Base-by-base conservation (phyloP, 345 rosid species). In the Euclidium syriacum region DNA sequence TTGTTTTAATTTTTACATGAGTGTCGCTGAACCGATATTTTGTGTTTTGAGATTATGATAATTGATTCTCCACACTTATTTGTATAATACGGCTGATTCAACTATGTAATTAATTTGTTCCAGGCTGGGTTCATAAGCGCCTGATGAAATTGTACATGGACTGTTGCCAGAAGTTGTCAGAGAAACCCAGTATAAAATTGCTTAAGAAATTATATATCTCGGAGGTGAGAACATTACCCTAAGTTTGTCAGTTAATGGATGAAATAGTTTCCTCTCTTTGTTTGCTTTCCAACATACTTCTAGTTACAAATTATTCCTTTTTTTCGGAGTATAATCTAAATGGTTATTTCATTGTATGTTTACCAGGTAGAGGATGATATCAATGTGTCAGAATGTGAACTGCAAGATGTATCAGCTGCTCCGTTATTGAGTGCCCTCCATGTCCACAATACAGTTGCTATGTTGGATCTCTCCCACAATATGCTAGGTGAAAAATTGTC, bases 91-190 rank as follows among this genome's bases (percentile, higher is more conserved):
- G 10, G 59, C 27, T 39, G 43, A 29, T 25, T 44, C 7, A 58
- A 29, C 62, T 41, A 40, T 11, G 38, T 22, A 48, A 56, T 40
- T 54, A 38, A 39, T n/a, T 20, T 61, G 25, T 68, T 76, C 64
- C 76, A 87, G 99, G 96, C 34, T 94, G 96, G 99, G 80, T 90
- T 56, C 99, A 84, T 77, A 94, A 94, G 80, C 90, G 90, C 52
- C 67, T 94, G 78, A 85, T 90, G 85, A 85, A 85, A 73, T 67
- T 84, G 34, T 94, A 90, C 54, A 80, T 87, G 71, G 97, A 87
- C 61, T 81, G 83, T 68, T 90, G 97, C 72, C 73, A 75, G 20
- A 81, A 81, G 59, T 66, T 87, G 58, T 69, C 77, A 7, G 99
- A 94, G 75, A 43, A 76, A 58, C 92, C 92, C 27, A 85, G 81